Conservation (phyloP, 768 basidiomycete species). For the Dioszegia hungarica region DNA sequence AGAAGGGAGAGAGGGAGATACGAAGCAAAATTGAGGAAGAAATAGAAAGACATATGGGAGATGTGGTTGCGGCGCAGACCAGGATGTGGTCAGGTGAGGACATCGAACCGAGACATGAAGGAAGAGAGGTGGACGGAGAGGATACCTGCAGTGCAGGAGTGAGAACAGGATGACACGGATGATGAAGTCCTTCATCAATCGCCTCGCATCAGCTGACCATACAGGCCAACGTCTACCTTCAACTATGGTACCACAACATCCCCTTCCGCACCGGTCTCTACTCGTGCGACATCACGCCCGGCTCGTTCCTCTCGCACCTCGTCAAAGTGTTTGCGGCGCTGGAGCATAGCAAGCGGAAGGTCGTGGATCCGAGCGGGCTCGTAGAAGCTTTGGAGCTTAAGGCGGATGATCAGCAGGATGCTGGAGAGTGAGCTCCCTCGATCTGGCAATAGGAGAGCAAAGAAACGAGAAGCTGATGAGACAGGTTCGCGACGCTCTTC, state of each 20-base stretch:
- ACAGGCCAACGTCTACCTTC: slow-evolving; percentile 83
- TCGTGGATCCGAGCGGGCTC: slow-evolving; percentile 77
- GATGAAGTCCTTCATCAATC: neutral
- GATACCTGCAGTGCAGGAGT: too few species aligned
- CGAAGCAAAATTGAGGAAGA: too few species aligned
- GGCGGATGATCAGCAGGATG: slow-evolving; percentile 87
- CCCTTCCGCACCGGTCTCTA: slow-evolving; percentile 80
- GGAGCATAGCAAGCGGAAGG: slow-evolving; percentile 63
- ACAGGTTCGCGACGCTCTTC: slow-evolving; percentile 89
- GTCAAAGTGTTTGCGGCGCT: slow-evolving; percentile 67
- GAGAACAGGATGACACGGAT: too few species aligned
- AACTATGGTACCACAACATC: slow-evolving; percentile 88
- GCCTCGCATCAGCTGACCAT: neutral
- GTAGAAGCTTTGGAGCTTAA: slow-evolving; percentile 78
- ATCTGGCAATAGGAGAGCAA: neutral
- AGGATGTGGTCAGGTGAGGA: too few species aligned
- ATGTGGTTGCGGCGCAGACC: too few species aligned
- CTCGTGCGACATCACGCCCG: slow-evolving; percentile 52
- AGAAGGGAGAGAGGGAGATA: too few species aligned
- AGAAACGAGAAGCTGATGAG: slow-evolving; percentile 11
- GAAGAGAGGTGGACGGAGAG: too few species aligned
- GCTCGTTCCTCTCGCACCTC: slow-evolving; percentile 51
- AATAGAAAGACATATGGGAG: too few species aligned
- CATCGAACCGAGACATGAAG: too few species aligned
- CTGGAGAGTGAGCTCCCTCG: slow-evolving; percentile 69